phyloP scores from a whole-genome alignment of 2,329 filamentous ascomycete genomes.

The Aspergillus sp. region DNA sequence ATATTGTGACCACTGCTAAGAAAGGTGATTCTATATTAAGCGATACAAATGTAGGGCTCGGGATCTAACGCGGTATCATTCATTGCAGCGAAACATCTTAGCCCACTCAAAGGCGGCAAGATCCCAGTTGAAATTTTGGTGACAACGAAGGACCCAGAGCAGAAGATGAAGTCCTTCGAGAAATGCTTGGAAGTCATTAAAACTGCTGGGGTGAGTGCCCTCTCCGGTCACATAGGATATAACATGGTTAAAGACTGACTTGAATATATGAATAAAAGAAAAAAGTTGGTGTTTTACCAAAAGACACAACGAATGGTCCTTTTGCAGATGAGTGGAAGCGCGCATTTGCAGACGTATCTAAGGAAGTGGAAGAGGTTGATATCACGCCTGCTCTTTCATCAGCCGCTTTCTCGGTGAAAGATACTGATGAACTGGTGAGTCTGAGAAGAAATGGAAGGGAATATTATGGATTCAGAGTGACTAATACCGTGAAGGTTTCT shows the following conservation, averaged over 20 bases:
- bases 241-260: not conserved
- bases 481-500: constrained; percentile 53
- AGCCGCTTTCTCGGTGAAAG: constrained; percentile 84
- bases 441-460: not conserved
- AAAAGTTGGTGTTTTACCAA: constrained; percentile 81
- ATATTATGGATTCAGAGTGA: not conserved
- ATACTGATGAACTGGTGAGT: constrained; percentile 77
- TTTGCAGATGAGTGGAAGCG: constrained; percentile 98
- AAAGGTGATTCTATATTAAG: constrained; percentile 62
- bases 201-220: constrained; percentile 66
- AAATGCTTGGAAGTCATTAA: constrained; percentile 85
- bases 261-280: constrained; percentile 50
- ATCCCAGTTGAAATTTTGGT: constrained; percentile 89
- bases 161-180: constrained; percentile 86
- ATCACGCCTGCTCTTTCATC: constrained; percentile 76
- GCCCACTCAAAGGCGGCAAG: constrained; percentile 86
- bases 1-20: constrained; percentile 92
- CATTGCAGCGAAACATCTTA: constrained; percentile 76
- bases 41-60: not conserved
- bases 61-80: not conserved
- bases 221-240: too few relatives aligned
- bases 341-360: constrained; percentile 68
- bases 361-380: constrained; percentile 85
- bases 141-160: constrained; percentile 82
- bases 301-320: constrained; percentile 78